Evolutionary conservation across 2,329 filamentous ascomycete genomes (phyloP), one percentile per base, ranked within the genome.

Genomic region (Aspergillus uvarum): DNA sequence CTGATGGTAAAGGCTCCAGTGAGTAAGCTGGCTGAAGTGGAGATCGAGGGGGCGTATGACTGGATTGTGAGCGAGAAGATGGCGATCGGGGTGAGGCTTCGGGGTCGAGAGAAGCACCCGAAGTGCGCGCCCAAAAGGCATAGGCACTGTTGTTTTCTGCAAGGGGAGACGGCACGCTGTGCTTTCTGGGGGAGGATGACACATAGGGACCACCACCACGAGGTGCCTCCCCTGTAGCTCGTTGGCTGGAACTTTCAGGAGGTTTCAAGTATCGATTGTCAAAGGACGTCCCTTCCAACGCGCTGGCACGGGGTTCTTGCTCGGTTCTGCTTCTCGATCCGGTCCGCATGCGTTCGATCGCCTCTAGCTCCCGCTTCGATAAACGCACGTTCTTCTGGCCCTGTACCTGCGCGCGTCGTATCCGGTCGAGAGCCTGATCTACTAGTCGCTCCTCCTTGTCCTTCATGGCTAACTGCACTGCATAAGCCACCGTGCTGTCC

Each of bases 361-460:
- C 92, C 63, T 88, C 89, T 67, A 96, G 81, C 75, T 97, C 93
- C 56, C 89, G 87, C 69, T 88, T 85, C 67, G 85, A 92, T 64
- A 98, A 83, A 72, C 88, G 89, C 58, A 97, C 91, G 59, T 96
- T 90, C 49, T 83, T 81, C 74, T 88, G 89, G 64, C 92, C 92
- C 70, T 87, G 87, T 63, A 86, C 85, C 72, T 91, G 87, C 16
- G 93, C 92, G 65, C 87, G 85, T 65, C 88, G 86, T 71, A 97
- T 96, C 66, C 91, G 89, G 68, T 88, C 87, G 75, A 96, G 79
- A 47, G 93, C 93, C 65, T 86, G 86, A 65, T 92, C 88, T 64
- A 95, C 86, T 67, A 96, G 77, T 64, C 84, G 83, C 67, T 94
- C 89, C 72, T 96, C 91, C 67, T 85, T 85, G 59, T 90, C 87